Base-by-base conservation (phyloP, 805 yeast species). In the Allodekkera sacchari region DNA sequence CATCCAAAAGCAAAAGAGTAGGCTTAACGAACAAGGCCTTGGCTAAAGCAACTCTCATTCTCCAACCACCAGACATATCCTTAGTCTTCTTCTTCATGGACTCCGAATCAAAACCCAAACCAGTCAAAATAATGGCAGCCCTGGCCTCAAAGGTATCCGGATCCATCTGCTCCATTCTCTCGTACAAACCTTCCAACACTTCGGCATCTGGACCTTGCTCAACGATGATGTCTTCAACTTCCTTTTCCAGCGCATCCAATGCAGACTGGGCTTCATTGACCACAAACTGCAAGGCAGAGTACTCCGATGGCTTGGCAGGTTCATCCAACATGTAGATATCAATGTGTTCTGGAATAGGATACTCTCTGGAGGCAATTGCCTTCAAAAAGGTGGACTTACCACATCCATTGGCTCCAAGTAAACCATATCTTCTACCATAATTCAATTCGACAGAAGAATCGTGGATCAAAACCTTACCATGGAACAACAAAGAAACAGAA, bases 1-100 rank as follows among this genome's bases (percentile, higher is more conserved):
- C 98, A 68, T 92, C 98, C 59, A 92, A 76, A 50, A 92, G 67
- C 54, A 92, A 69, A 48, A 92, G 66, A 31, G 97, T 88, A 55
- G 98, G 98, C 70, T 92, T 89, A 46, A 92, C 97, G 69, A 92
- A 92, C 49, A 92, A 71, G 19, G 98, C 98, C 65, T 92, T 92
- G 39, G 96, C 95, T 41, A 92, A 71, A 27, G 98, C 97, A 41
- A 92, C 98, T 68, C 98, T 85, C 98, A 92, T 92, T 71, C 87
- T 87, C 98, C 98, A 92, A 59, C 98, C 98, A 75, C 98, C 98
- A 55, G 96, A 85, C 98, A 92, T 92, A 57, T 92, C 97, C 64
- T 85, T 88, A 52, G 98, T 92, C 65, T 79, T 81, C 74, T 92
- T 92, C 57, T 73, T 70, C 53, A 92, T 89, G 35, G 97, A 89